Evolutionary conservation across 164 flowering plant genomes (phyloP).

Genomic region (Umbilicus rupestris): DNA sequence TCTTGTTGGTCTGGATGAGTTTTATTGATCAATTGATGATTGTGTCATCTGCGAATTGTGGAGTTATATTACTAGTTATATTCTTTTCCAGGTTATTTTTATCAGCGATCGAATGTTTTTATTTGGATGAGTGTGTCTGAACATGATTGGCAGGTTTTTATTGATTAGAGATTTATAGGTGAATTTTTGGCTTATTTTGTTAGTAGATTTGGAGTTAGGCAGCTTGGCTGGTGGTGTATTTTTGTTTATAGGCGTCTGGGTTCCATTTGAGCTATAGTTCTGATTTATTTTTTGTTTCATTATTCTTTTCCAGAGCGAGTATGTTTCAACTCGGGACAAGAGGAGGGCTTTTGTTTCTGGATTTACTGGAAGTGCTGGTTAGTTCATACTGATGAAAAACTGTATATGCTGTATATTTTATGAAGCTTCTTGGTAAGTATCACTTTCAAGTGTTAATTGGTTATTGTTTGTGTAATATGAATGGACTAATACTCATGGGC

Average conservation of each 20-base stretch:
- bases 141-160: too few species aligned
- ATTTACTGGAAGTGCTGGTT: conserved; percentile 98
- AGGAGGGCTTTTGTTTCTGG: conserved; percentile 91
- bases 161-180: too few species aligned
- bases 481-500: too few species aligned
- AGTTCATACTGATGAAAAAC: conserved; percentile 12
- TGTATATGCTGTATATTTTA: conserved; percentile 1
- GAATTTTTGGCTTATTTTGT: too few species aligned
- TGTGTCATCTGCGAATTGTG: too few species aligned
- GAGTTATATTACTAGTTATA: too few species aligned
- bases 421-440: not conserved
- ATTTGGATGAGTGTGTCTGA: not conserved
- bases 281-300: not conserved
- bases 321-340: conserved; percentile 77
- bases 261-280: not conserved
- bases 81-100: not conserved
- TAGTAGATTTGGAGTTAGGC: too few species aligned
- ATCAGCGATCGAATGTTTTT: not conserved
- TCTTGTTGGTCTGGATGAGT: not conserved
- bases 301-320: conserved; percentile 66
- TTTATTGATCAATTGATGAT: not conserved
- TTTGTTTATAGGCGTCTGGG: not conserved
- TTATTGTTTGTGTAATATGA: too few species aligned
- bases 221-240: not conserved
- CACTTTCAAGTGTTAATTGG: not conserved